phyloP scores from a whole-genome alignment of 2,329 filamentous ascomycete species.

The Ophiostoma ips region DNA sequence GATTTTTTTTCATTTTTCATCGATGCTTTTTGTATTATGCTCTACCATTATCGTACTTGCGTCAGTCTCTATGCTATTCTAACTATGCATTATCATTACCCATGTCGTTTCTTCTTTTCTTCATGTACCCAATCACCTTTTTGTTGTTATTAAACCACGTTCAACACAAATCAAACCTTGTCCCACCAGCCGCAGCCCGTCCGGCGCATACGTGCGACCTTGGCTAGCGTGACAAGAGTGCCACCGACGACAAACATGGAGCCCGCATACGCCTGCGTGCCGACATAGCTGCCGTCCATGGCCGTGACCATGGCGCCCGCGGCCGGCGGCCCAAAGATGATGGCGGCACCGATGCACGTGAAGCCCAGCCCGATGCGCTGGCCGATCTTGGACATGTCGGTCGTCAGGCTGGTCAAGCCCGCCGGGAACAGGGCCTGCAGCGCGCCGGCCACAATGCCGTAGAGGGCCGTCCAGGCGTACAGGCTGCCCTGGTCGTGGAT shows the following conservation, averaged over 20 bases:
- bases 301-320: conserved; percentile 35
- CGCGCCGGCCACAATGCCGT: conserved; percentile 34
- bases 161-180: background rate
- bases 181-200: background rate
- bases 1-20: background rate
- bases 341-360: conserved; percentile 33
- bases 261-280: conserved; percentile 38
- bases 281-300: conserved; percentile 30
- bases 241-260: conserved; percentile 23
- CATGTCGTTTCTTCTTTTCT: background rate
- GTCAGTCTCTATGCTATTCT: background rate
- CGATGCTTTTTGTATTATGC: background rate
- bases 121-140: too few species aligned
- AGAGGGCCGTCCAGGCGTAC: conserved; percentile 36
- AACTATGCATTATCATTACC: background rate
- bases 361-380: conserved; percentile 45
- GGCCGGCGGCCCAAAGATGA: conserved; percentile 39
- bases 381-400: conserved; percentile 36
- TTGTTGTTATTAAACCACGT: too few species aligned
- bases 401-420: conserved; percentile 34
- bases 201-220: conserved; percentile 7
- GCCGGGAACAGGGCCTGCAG: conserved; percentile 40
- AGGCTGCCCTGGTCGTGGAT: conserved; percentile 28
- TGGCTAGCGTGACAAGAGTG: conserved; percentile 6
- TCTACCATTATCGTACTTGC: background rate